Conservation (phyloP, 164 flowering plant species). For the Akebia trifoliata region DNA sequence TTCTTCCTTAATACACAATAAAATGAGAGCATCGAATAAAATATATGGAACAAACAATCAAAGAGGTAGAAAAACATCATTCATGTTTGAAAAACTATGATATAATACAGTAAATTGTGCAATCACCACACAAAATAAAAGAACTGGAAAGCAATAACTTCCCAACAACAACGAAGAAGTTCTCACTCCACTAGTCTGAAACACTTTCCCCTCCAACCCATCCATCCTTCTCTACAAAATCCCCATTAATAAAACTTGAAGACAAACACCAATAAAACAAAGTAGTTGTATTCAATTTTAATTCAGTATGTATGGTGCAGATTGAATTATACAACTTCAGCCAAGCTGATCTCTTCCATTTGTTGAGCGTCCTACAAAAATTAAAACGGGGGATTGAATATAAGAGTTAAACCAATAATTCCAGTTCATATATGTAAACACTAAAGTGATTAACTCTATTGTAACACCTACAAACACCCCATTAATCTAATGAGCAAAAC, state of each 20-base stretch:
- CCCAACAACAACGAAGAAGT: no score
- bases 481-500: neutral
- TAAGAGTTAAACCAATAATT: neutral
- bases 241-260: no score
- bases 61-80: no score
- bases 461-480: neutral
- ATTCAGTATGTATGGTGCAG: neutral
- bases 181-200: no score
- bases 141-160: neutral
- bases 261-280: conserved; percentile 20
- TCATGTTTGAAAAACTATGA: conserved; percentile 1
- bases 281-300: neutral
- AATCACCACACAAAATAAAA: neutral
- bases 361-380: conserved; percentile 34
- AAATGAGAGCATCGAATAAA: no score
- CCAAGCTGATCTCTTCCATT: conserved; percentile 28
- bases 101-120: conserved; percentile 4
- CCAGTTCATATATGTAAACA: neutral
- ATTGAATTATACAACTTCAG: conserved; percentile 23
- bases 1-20: no score
- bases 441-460: neutral
- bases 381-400: neutral
- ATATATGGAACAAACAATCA: no score
- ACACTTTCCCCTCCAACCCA: no score
- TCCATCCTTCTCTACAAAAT: no score